phyloP scores from a whole-genome alignment of 2,329 filamentous ascomycete species.

The Elsinoe batatas region DNA sequence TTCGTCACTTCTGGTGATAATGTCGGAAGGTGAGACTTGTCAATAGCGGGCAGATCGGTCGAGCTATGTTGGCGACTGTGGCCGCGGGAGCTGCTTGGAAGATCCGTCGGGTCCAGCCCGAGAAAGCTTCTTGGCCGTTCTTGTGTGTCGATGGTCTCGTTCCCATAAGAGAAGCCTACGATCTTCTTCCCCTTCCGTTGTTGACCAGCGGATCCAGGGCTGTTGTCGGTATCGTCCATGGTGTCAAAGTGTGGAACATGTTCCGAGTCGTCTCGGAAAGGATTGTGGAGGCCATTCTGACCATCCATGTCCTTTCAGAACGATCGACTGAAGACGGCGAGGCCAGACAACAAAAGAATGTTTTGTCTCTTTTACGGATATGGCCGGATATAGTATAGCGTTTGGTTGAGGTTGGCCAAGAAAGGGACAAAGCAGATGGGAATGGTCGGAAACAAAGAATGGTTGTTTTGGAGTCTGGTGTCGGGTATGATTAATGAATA shows the following conservation, averaged over 20 bases:
- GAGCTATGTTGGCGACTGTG: conserved; percentile 12
- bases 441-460: conserved; percentile 1
- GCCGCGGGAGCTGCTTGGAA: neutral
- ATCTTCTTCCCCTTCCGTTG: conserved; percentile 18
- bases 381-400: conserved; percentile 8
- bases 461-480: neutral
- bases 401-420: conserved; percentile 8
- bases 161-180: conserved; percentile 15
- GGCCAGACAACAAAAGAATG: neutral
- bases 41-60: neutral
- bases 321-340: neutral
- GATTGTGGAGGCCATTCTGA: neutral
- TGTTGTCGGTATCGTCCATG: conserved; percentile 12
- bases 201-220: conserved; percentile 13
- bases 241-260: neutral
- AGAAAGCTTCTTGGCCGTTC: conserved; percentile 12
- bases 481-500: neutral
- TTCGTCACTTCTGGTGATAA: conserved; percentile 15
- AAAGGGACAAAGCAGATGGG: conserved; percentile 5
- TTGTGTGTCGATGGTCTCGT: conserved; percentile 13
- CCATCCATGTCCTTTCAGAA: conserved; percentile 8
- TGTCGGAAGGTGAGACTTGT: conserved; percentile 13
- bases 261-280: conserved; percentile 2
- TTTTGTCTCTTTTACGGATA: neutral
- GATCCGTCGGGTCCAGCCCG: neutral